phyloP scores from a whole-genome alignment of 208 protist genomes.

The Acanthamoeba lugdunensis region DNA sequence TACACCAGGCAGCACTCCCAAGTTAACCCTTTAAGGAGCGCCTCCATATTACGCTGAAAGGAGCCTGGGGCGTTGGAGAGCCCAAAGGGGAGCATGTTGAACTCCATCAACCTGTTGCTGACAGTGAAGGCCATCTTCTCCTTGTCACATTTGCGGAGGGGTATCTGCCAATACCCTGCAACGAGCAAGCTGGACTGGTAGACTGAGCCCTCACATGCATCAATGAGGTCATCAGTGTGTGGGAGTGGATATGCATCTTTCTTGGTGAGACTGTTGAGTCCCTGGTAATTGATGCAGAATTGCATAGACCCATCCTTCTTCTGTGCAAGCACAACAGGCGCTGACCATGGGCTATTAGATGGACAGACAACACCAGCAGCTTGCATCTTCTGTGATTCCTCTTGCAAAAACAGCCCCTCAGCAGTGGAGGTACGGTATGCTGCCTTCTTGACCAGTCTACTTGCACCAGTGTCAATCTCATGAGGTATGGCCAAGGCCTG shows the following conservation, averaged over 20 bases:
- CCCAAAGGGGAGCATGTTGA: constrained; percentile 59
- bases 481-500: neutral
- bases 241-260: constrained; percentile 72
- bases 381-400: neutral
- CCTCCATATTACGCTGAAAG: constrained; percentile 69
- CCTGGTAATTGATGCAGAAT: constrained; percentile 64
- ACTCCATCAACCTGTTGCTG: constrained; percentile 64
- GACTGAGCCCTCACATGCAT: neutral
- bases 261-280: constrained; percentile 72
- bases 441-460: neutral
- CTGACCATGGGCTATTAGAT: neutral
- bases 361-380: neutral
- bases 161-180: constrained; percentile 69
- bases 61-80: constrained; percentile 67
- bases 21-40: neutral
- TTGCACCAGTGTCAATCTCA: neutral
- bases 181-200: constrained; percentile 9
- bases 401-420: neutral
- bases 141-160: neutral
- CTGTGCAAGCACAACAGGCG: neutral
- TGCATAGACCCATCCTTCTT: constrained; percentile 46
- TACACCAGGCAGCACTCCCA: constrained; percentile 36
- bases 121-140: constrained; percentile 71
- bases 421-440: neutral
- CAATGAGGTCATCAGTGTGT: constrained; percentile 34